Conservation (phyloP, 140 eudicot genomes). For the Anethum foeniculum region DNA sequence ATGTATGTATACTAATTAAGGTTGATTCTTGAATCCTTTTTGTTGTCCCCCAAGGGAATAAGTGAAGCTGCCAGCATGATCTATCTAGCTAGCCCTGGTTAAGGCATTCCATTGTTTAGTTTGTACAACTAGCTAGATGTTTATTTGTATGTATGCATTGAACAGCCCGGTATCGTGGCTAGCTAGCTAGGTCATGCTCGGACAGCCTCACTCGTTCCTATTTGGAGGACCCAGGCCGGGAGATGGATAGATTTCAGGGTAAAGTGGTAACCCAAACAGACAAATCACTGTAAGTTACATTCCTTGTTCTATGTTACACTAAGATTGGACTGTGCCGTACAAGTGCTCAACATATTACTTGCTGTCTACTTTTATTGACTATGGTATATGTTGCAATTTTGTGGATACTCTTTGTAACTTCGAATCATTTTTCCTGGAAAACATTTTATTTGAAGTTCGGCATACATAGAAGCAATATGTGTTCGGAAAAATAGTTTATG, state of each 20-base stretch:
- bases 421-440: too few species aligned
- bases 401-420: too few species aligned
- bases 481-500: too few species aligned
- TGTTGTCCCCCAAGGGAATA: slow-evolving; percentile 21
- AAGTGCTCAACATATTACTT: too few species aligned
- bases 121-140: too few species aligned
- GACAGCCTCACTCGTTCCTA: slow-evolving; percentile 46
- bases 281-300: background rate
- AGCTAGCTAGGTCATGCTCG: slow-evolving; percentile 40
- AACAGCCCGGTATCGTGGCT: background rate
- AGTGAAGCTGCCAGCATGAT: slow-evolving; percentile 72
- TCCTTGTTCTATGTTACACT: background rate
- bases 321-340: too few species aligned
- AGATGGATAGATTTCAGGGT: background rate
- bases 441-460: too few species aligned
- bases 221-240: slow-evolving; percentile 20
- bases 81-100: slow-evolving; percentile 23
- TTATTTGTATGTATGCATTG: background rate
- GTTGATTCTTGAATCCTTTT: background rate
- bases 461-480: too few species aligned
- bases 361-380: too few species aligned
- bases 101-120: background rate
- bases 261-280: background rate
- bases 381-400: too few species aligned
- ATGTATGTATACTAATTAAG: background rate